Evolutionary conservation across 345 rosid species (phyloP).

Genomic region (Eucalyptus globulus): DNA sequence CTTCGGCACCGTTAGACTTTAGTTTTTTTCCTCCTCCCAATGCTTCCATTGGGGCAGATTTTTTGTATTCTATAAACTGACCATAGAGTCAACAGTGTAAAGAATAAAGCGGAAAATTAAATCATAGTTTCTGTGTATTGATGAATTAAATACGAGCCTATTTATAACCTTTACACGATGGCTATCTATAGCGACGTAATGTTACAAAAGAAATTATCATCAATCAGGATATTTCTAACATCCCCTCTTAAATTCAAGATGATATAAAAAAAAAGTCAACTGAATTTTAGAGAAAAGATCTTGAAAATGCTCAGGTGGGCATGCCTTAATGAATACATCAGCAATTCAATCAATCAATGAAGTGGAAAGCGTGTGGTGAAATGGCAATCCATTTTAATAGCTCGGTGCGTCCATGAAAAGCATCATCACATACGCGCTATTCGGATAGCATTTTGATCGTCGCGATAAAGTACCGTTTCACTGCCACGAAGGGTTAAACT

Average conservation of each 20-base stretch:
- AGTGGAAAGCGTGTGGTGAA: rapidly evolving
- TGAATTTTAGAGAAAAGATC: not conserved
- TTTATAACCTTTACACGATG: too few species aligned
- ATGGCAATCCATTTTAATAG: too few species aligned
- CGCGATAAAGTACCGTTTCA: too few species aligned
- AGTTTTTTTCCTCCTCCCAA: not conserved
- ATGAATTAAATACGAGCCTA: not conserved
- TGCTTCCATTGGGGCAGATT: not conserved
- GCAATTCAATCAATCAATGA: too few species aligned
- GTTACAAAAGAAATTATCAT: too few species aligned
- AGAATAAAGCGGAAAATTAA: not conserved
- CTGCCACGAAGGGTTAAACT: too few species aligned
- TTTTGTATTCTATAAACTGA: not conserved
- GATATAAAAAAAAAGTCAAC: not conserved
- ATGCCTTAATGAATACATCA: too few species aligned
- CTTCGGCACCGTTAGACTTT: not conserved
- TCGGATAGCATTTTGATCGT: too few species aligned
- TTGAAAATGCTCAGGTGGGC: not conserved
- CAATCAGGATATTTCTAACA: not conserved
- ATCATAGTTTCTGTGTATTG: not conserved
- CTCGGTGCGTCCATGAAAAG: too few species aligned
- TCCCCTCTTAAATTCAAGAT: not conserved
- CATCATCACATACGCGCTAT: too few species aligned
- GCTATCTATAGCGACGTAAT: not conserved
- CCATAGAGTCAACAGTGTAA: not conserved